Evolutionary conservation across 495 filamentous ascomycete genomes (phyloP).

Genomic region (Neurospora hispaniola): DNA sequence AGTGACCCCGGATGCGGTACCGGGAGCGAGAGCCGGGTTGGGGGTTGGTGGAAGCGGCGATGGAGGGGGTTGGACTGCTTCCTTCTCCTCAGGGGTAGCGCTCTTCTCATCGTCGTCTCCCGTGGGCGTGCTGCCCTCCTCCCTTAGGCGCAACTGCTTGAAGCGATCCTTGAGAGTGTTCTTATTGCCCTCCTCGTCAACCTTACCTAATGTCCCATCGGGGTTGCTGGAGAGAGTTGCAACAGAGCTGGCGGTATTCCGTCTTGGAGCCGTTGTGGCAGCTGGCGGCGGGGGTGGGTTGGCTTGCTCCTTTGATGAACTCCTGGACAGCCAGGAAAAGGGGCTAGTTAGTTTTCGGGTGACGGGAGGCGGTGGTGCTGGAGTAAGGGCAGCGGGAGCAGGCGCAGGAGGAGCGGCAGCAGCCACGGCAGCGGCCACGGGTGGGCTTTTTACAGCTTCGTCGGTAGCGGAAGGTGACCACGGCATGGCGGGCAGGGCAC

Average conservation of each 20-base stretch:
- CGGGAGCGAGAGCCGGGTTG: conserved; percentile 56
- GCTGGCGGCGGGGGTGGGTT: conserved; percentile 36
- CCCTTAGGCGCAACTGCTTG: conserved; percentile 69
- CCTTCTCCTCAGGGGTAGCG: conserved; percentile 45
- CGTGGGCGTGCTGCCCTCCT: conserved; percentile 51
- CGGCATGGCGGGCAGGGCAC: conserved; percentile 44
- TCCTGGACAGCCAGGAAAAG: conserved; percentile 79
- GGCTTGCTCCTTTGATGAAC: conserved; percentile 53
- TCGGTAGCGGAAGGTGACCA: conserved; percentile 37
- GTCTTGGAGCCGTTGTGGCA: conserved; percentile 24
- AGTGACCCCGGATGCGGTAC: conserved; percentile 68
- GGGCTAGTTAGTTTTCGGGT: conserved; percentile 65
- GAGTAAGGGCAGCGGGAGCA: conserved; percentile 27
- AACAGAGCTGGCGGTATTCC: conserved; percentile 67
- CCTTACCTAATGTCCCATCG: conserved; percentile 58
- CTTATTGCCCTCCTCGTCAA: conserved; percentile 50
- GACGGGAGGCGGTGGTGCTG: conserved; percentile 29
- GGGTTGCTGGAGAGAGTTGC: conserved; percentile 64
- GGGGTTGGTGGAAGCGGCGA: conserved; percentile 43
- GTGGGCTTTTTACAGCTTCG: conserved; percentile 23
- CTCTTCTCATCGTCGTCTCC: conserved; percentile 39
- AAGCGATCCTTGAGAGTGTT: conserved; percentile 79
- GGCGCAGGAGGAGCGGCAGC: conserved; percentile 12
- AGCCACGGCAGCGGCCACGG: conserved; percentile 21
- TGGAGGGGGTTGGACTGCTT: conserved; percentile 28